These are phyloP conservation scores for Perkinsus chesapeaki DNA, from an alignment of 169 alveolate genomes.

Conservation along the genomic window DNA sequence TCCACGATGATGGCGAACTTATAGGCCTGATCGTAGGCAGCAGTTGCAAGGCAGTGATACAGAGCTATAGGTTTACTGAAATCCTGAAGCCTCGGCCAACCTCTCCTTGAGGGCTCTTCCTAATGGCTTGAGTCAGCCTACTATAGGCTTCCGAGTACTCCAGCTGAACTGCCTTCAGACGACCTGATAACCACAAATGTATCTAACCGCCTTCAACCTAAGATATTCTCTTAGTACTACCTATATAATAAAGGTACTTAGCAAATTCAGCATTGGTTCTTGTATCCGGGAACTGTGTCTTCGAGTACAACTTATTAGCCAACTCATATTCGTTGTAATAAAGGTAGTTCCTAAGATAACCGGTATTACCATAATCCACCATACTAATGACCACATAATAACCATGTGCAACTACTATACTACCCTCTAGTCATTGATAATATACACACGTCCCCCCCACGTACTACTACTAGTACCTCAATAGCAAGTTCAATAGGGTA, in stretches of 20 bases:
- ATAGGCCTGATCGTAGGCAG: constrained; percentile 43
- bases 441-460: too few relatives aligned
- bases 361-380: not conserved
- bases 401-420: too few relatives aligned
- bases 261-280: constrained; percentile 87
- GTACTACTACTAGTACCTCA: not conserved
- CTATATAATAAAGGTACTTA: constrained; percentile 83
- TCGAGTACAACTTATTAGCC: constrained; percentile 24
- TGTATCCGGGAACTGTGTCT: constrained; percentile 71
- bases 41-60: not conserved
- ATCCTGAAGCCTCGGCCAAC: constrained; percentile 80
- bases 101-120: constrained; percentile 86
- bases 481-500: constrained; percentile 25
- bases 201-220: not conserved
- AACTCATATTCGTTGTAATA: constrained; percentile 16
- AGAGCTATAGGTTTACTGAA: constrained; percentile 32
- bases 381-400: not conserved
- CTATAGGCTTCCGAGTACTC: constrained; percentile 84
- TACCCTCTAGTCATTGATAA: too few relatives aligned
- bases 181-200: constrained; percentile 33
- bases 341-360: constrained; percentile 10
- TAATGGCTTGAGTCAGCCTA: constrained; percentile 67
- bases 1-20: constrained; percentile 85
- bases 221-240: constrained; percentile 34
- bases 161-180: constrained; percentile 83